Percentiles rank a stretch among this genome's conserved stretches.
These are phyloP conservation scores for Exutisphaerella laricina DNA, from an alignment of 2,329 filamentous ascomycete species.

Conservation along the genomic window DNA sequence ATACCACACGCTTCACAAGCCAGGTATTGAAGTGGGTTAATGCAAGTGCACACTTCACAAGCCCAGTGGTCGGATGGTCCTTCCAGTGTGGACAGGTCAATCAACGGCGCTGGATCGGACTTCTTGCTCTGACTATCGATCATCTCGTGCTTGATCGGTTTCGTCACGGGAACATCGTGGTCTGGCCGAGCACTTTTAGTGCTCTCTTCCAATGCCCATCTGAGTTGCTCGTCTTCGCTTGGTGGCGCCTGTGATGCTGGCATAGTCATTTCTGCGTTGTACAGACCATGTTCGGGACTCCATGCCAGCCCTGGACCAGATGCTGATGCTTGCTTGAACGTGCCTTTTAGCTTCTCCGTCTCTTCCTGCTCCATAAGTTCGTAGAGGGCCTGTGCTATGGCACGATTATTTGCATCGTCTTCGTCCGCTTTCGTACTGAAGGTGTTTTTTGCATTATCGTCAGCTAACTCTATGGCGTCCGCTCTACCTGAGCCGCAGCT, in stretches of 20 bases:
- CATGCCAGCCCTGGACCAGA: conserved; percentile 44
- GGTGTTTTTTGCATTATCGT: conserved; percentile 64
- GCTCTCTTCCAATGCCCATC: conserved; percentile 35
- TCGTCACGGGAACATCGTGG: conserved; percentile 6
- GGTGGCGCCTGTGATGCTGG: conserved; percentile 5
- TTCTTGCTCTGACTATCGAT: conserved; percentile 3
- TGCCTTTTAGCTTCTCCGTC: conserved; percentile 46
- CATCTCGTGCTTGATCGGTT: conserved; percentile 12
- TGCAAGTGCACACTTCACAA: conserved; percentile 57
- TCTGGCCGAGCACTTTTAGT: conserved; percentile 7
- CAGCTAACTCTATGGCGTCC: conserved; percentile 59
- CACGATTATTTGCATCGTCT: conserved; percentile 80
- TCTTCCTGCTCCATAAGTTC: conserved; percentile 81
- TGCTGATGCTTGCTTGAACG: conserved; percentile 49
- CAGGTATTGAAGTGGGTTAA: conserved; percentile 55
- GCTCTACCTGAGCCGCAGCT: conserved; percentile 65
- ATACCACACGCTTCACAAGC: conserved; percentile 56
- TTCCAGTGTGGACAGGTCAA: conserved; percentile 30
- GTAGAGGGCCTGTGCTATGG: conserved; percentile 78
- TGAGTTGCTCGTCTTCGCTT: conserved; percentile 35
- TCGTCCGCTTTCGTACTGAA: conserved; percentile 81
- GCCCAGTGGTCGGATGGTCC: conserved; percentile 46
- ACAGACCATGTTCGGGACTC: conserved; percentile 35
- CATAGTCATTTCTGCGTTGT: conserved; percentile 20
- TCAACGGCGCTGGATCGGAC: conserved; percentile 6